Percentiles rank a stretch among this genome's conserved stretches.
These are phyloP conservation scores for Neoboletus brunneissimus DNA, from an alignment of 768 basidiomycete genomes.

Conservation along the genomic window DNA sequence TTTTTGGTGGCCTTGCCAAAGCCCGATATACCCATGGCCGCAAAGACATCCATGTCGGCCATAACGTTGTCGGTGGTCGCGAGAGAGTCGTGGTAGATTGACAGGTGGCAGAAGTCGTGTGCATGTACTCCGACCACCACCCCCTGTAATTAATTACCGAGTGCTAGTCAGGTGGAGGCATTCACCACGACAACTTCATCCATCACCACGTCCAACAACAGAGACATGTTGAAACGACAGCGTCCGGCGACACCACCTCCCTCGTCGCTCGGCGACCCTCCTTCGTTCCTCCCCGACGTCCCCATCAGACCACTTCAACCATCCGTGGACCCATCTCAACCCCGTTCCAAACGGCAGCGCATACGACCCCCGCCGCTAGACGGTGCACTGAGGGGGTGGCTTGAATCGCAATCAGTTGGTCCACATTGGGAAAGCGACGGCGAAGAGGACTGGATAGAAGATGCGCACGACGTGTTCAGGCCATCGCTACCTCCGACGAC, in stretches of 20 bases:
- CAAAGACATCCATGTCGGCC: conserved; percentile 67
- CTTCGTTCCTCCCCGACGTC: conserved; percentile 16
- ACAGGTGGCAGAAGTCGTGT: conserved; percentile 21
- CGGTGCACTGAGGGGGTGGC: conserved; percentile 51
- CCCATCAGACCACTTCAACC: conserved; percentile 12
- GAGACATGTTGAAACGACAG: conserved; percentile 53
- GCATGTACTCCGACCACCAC: conserved; percentile 21
- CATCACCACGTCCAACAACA: conserved; percentile 8
- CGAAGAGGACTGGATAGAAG: conserved; percentile 34
- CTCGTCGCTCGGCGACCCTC: conserved; percentile 29
- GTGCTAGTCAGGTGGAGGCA: not conserved
- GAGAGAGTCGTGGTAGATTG: not conserved
- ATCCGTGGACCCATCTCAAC: conserved; percentile 10
- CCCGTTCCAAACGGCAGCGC: conserved; percentile 54
- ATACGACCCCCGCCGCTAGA: conserved; percentile 51
- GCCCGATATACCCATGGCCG: conserved; percentile 79
- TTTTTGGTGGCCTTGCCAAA: conserved; percentile 76
- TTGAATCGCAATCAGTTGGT: not conserved
- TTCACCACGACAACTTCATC: not conserved
- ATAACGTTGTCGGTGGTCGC: conserved; percentile 29
- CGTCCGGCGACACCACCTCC: conserved; percentile 45
- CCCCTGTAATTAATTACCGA: conserved; percentile 9
- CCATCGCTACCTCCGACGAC: conserved; percentile 1
- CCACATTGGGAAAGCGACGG: conserved; percentile 26
- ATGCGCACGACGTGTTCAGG: conserved; percentile 35